Conservation (phyloP, 371 early-diverging fungal species). For the Blakeslea trispora region DNA sequence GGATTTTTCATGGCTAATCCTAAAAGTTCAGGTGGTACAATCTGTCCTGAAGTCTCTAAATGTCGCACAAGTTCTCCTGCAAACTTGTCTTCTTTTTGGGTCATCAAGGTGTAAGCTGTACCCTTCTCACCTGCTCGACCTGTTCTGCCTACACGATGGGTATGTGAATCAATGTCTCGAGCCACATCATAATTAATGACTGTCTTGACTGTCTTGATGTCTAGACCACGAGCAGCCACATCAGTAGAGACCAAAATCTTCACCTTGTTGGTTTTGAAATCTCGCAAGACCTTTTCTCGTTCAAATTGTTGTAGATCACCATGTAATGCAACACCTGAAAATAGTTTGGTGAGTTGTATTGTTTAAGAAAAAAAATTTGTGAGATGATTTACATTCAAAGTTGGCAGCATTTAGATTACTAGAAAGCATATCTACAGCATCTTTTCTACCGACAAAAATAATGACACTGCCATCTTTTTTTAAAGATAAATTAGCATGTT, state of each 20-base stretch:
- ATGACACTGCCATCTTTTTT: conserved; percentile 74
- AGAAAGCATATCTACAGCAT: conserved; percentile 61
- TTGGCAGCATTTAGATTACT: conserved; percentile 52
- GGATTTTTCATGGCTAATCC: conserved; percentile 75
- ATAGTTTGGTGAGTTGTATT: too few relatives aligned
- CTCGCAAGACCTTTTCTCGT: conserved; percentile 89
- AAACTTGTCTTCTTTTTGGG: conserved; percentile 74
- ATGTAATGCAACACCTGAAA: conserved; percentile 90
- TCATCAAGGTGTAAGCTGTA: conserved; percentile 71
- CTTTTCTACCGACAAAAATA: conserved; percentile 69
- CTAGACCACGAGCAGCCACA: conserved; percentile 97
- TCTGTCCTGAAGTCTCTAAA: conserved; percentile 68
- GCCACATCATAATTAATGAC: conserved; percentile 81
- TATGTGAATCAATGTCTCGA: conserved; percentile 78
- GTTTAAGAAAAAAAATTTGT: too few relatives aligned
- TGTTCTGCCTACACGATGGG: conserved; percentile 73
- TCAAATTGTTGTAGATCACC: conserved; percentile 97
- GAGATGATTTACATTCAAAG: conserved; percentile 53
- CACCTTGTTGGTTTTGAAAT: conserved; percentile 72
- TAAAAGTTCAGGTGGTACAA: conserved; percentile 66
- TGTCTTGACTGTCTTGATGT: conserved; percentile 70
- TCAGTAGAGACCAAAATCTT: conserved; percentile 98
- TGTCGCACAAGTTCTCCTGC: conserved; percentile 79
- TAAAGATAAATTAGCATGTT: too few relatives aligned
- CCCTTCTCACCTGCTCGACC: conserved; percentile 79